Base-by-base conservation (phyloP, 768 basidiomycete genomes). In the Candolleomyces aberdarensis region DNA sequence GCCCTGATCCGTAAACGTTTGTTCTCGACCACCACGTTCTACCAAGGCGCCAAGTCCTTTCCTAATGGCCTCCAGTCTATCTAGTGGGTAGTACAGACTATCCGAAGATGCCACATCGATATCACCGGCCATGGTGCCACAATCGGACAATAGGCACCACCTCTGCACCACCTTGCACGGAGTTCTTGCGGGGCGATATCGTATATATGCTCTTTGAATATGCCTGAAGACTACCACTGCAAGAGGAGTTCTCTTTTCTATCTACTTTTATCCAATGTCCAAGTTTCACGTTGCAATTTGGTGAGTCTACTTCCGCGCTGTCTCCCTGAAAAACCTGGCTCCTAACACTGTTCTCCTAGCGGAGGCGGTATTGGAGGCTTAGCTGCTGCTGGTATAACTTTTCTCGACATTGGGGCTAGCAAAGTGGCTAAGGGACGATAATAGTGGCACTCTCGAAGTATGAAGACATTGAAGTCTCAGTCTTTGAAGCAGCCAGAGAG, bases 401-500 rank as follows among this genome's bases (percentile, higher is more conserved):
- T 63, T n/a, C 10, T 43, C 26, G 58, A 15, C 11, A 60, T 15
- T 53, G 49, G 29, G 4, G 7, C n/a, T 14, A 11, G 7, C 10
- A 22, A 2, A 26, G 62, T 44, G 46, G 57, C 40, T 56, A 36
- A 17, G 32, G 13, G 29, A 19, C 17, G 9, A 17, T 47, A 44
- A 13, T 29, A 62, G 64, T 67, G 11, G 67, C 69, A 20, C 48
- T 71, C 26, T 63, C 68, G 8, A 67, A 64, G 58, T 74, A 75
- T 62, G 69, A 72, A 3, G 72, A 78, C 41, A 72, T 82, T 8
- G 67, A 75, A 31, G 71, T 82, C 14, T 74, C 78, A 55, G 65
- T 83, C 5, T 82, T 80, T 56, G 82, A 82, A 65, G 74, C 78
- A 5, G 71, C 80, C 20, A 64, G 64, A n/a, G 67, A 75, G 50